Evolutionary conservation across 2,329 filamentous ascomycete genomes (phyloP), one percentile per base, ranked within the genome.

Genomic region (Ophiostoma sp.): DNA sequence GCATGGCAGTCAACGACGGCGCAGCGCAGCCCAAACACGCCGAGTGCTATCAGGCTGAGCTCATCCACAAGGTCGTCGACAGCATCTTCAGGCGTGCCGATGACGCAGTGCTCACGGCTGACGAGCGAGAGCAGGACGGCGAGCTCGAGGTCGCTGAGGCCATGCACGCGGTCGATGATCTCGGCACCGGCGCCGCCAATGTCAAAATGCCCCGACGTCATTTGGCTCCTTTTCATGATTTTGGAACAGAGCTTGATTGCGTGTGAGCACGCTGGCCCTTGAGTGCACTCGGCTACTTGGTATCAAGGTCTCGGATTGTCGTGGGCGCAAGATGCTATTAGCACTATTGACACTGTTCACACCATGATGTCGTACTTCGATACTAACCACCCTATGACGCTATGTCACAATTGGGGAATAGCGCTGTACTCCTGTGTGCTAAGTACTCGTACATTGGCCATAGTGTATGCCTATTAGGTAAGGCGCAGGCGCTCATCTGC

Each of bases 121-220:
- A 93, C 84, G 66, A 98, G 85, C 75, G 90, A 93, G 66, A 97
- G 85, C 55, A 98, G 83, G 14, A 90, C 81, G 38, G 94, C 95
- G 70, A 98, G 86, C 79, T 97, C 93, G 55, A 97, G 83, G 79
- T 97, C 93, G 75, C 89, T 91, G 71, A 98, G 83, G 73, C 87
- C 84, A 75, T 93, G 90, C 73, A 96, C 85, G 77, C 89, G 89
- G 71, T 85, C 82, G 70, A 89, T 80, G 71, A 93, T 82, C 68
- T 79, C 78, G 38, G n/a, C 65, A 18, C 60, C 65, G 9, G 12
- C 38, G 75, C 84, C 81, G 79, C 85, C 47, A 16, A 44, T 44
- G 16, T 38, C 47, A 9, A 8, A 49, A 14, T 7, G 41, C 12
- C 41, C n/a, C 11, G 36, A 60, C 5, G 36, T 18, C 58, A 40